Conservation (phyloP, 345 rosid genomes). For the Brassica rapa region DNA sequence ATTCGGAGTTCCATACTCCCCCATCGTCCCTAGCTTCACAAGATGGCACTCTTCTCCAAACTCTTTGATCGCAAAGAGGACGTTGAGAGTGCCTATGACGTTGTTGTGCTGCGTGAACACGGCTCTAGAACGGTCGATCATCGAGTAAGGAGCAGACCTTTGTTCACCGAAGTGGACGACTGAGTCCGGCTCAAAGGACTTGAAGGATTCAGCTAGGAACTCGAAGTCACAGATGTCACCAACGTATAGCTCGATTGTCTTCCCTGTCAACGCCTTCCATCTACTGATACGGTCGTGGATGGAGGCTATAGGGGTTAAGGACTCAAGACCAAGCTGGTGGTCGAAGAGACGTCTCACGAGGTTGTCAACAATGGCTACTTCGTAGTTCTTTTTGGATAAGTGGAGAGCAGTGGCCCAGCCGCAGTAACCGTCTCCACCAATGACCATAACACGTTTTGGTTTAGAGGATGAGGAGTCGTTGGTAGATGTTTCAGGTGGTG, state of each 20-base stretch:
- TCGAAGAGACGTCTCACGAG: conserved; percentile 89
- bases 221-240: conserved; percentile 97
- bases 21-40: conserved; percentile 97
- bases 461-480: conserved; percentile 46
- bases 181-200: conserved; percentile 85
- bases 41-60: conserved; percentile 84
- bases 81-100: conserved; percentile 92
- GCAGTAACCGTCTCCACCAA: conserved; percentile 98
- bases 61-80: conserved; percentile 94
- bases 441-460: conserved; percentile 81
- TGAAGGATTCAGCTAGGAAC: conserved; percentile 77
- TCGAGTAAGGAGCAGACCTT: conserved; percentile 94
- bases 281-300: conserved; percentile 75
- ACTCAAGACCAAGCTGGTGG: conserved; percentile 89
- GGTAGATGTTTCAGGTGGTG: conserved; percentile 50
- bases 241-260: conserved; percentile 69
- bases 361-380: conserved; percentile 81
- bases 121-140: conserved; percentile 94
- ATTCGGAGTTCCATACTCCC: conserved; percentile 99
- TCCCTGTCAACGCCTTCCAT: conserved; percentile 90
- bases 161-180: conserved; percentile 97
- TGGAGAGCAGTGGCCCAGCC: conserved; percentile 99
- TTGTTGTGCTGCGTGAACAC: conserved; percentile 90
- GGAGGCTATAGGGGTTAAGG: conserved; percentile 84
- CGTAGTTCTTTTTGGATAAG: conserved; percentile 75